Conservation (phyloP, 805 yeast genomes). For the Ogataea ganodermae region DNA sequence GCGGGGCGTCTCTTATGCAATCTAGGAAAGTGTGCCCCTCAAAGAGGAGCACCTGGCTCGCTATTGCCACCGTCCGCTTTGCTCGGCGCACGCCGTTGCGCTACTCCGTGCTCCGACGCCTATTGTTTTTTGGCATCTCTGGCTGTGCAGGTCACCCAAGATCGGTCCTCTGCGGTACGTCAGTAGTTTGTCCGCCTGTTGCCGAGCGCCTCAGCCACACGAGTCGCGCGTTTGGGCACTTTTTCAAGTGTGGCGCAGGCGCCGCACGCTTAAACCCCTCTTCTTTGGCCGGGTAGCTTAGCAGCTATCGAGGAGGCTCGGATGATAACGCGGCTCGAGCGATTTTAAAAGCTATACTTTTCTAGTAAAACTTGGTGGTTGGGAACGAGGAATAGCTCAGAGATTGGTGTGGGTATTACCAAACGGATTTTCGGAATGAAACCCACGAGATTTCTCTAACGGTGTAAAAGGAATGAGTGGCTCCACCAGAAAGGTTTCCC, state of each 20-base stretch:
- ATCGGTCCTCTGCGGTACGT: conserved; percentile 12
- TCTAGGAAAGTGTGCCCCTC: neutral
- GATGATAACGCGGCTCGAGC: no score
- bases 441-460: no score
- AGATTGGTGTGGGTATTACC: no score
- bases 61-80: neutral
- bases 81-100: conserved; percentile 7
- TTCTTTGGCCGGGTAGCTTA: neutral
- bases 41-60: neutral
- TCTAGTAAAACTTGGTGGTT: no score
- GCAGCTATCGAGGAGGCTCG: no score
- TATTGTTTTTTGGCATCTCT: conserved; percentile 5
- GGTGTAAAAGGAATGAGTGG: no score
- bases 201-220: neutral
- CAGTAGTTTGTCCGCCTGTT: conserved; percentile 4
- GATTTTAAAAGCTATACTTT: no score
- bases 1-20: neutral
- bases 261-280: conserved; percentile 1
- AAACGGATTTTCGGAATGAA: no score
- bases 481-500: neutral
- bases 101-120: conserved; percentile 12
- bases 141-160: conserved; percentile 9
- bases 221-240: neutral
- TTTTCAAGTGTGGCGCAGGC: neutral
- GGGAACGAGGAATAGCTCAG: no score